A percentile compares a stretch with the other conserved stretches of the same genome.
Evolutionary conservation across 177 flowering plant species (phyloP).

Genomic region (Vitis hybrid): DNA sequence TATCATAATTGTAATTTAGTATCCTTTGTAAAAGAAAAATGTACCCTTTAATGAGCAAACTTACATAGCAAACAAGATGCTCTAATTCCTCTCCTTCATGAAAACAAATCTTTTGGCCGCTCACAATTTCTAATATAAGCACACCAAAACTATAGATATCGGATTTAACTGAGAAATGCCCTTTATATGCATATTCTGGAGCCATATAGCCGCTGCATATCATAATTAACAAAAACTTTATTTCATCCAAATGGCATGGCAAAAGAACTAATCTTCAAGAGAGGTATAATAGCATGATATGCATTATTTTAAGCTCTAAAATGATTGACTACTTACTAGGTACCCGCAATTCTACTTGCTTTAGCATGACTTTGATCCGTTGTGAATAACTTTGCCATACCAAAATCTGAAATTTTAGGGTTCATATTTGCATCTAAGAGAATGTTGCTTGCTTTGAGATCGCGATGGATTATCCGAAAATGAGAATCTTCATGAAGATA

Average conservation of each 20-base stretch:
- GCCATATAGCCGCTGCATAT: slow-evolving; percentile 21
- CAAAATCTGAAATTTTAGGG: slow-evolving; percentile 55
- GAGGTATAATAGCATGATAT: no score
- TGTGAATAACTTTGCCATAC: slow-evolving; percentile 38
- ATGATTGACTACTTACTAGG: slow-evolving; percentile 9
- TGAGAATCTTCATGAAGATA: slow-evolving; percentile 22
- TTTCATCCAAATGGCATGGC: neutral
- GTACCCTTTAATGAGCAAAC: neutral
- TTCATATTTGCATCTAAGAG: slow-evolving; percentile 43
- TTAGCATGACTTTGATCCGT: slow-evolving; percentile 22
- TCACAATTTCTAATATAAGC: slow-evolving; percentile 13
- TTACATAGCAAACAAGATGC: slow-evolving; percentile 11
- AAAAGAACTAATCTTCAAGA: no score
- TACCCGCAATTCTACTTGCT: slow-evolving; percentile 17
- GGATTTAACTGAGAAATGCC: slow-evolving; percentile 16
- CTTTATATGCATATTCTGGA: slow-evolving; percentile 14
- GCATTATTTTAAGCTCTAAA: neutral
- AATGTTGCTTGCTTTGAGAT: slow-evolving; percentile 16
- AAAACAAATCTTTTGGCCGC: slow-evolving; percentile 12
- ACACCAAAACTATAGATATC: slow-evolving; percentile 21
- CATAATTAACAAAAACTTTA: no score
- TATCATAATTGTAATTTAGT: no score
- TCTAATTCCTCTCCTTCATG: slow-evolving; percentile 1
- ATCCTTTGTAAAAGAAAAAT: no score
- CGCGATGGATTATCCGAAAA: slow-evolving; percentile 14